Evolutionary conservation across 2,329 filamentous ascomycete species (phyloP).

Genomic region (Penicillium concentricum): DNA sequence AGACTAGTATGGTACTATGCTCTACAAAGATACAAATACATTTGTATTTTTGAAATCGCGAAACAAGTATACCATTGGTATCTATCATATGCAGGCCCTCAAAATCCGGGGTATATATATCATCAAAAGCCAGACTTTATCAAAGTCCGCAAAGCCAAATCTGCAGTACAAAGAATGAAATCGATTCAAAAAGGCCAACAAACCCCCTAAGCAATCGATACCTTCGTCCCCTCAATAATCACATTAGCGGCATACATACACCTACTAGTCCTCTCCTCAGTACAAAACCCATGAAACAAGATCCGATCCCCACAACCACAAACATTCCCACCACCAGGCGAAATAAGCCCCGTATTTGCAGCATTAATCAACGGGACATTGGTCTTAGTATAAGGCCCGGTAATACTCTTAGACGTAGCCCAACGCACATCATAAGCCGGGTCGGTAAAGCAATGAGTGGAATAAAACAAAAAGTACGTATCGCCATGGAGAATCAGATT

Average conservation of each 20-base stretch:
- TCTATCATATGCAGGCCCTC: background rate
- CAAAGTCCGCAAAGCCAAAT: background rate
- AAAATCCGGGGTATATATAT: background rate
- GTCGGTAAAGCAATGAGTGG: slow-evolving; percentile 58
- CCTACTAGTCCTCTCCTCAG: slow-evolving; percentile 15
- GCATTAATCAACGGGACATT: slow-evolving; percentile 35
- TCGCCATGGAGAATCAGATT: slow-evolving; percentile 47
- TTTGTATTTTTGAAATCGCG: background rate
- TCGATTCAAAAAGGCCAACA: background rate
- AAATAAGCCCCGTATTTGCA: slow-evolving; percentile 29
- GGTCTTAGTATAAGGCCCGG: slow-evolving; percentile 41
- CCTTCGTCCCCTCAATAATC: slow-evolving; percentile 18
- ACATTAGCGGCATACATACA: slow-evolving; percentile 35
- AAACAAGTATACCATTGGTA: background rate
- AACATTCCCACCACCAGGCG: slow-evolving; percentile 35
- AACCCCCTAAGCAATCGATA: slow-evolving; percentile 13
- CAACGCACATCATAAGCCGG: slow-evolving; percentile 60
- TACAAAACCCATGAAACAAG: slow-evolving; percentile 35
- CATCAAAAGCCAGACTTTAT: background rate
- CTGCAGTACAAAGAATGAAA: background rate
- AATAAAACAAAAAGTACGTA: slow-evolving; percentile 62
- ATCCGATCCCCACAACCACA: slow-evolving; percentile 33
- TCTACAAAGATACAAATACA: background rate
- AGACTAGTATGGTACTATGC: background rate
- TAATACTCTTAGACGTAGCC: slow-evolving; percentile 47